Percentiles rank a stretch among this genome's conserved stretches.
Evolutionary conservation across 371 early-diverging fungal genomes (phyloP).

Genomic region (Mucor mucedo): DNA sequence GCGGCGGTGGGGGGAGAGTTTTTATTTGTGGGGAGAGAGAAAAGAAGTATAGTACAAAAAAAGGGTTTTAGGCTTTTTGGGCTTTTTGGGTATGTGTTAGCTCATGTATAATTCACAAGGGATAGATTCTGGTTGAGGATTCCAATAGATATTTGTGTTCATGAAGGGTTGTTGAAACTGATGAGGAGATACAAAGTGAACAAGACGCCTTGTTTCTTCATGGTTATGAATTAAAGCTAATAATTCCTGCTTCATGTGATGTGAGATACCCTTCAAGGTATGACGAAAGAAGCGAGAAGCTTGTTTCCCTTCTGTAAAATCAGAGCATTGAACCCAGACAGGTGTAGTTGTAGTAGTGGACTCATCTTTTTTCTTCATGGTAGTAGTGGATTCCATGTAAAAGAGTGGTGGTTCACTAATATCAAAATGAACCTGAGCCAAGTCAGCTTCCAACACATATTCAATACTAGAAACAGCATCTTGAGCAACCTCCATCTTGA

Average conservation of each 20-base stretch:
- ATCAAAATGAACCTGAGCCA: slow-evolving; percentile 64
- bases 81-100: slow-evolving; percentile 1
- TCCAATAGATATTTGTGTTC: slow-evolving; percentile 26
- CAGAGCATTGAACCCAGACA: slow-evolving; percentile 71
- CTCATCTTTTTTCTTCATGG: slow-evolving; percentile 4
- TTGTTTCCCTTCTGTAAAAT: slow-evolving; percentile 79
- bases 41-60: slow-evolving; percentile 13
- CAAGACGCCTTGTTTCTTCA: slow-evolving; percentile 44
- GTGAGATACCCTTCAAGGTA: slow-evolving; percentile 63
- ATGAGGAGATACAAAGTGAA: slow-evolving; percentile 35
- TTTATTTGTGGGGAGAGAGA: not conserved
- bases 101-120: slow-evolving; percentile 29
- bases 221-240: slow-evolving; percentile 40
- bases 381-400: slow-evolving; percentile 57
- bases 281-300: slow-evolving; percentile 70
- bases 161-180: slow-evolving; percentile 4
- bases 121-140: slow-evolving; percentile 8
- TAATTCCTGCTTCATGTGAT: slow-evolving; percentile 58
- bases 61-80: not conserved
- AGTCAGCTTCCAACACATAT: slow-evolving; percentile 45
- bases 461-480: slow-evolving; percentile 62
- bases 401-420: slow-evolving; percentile 67
- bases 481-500: slow-evolving; percentile 75
- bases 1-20: too few relatives aligned
- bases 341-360: slow-evolving; percentile 12